Base-by-base conservation (phyloP, 495 filamentous ascomycete species). In the Clohesyomyces aquaticus region DNA sequence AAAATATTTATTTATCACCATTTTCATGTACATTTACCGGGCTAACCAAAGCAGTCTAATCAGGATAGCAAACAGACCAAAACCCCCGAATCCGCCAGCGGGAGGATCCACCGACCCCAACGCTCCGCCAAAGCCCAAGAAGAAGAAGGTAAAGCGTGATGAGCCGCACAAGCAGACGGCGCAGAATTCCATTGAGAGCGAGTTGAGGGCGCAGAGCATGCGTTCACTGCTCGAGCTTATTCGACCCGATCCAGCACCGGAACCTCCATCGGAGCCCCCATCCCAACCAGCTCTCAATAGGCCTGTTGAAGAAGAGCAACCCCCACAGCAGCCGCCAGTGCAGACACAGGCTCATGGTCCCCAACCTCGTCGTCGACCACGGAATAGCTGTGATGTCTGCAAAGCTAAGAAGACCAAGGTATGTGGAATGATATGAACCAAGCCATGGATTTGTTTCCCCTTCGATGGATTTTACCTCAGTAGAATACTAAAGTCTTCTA, bases 371-470 rank as follows among this genome's bases (percentile, higher is more conserved):
- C 32, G 26, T 29, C 27, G 48, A 22, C 52, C 64, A 16, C 56
- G 64, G 10, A 55, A 55, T 8, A 61, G 53, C 46, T 70, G 68
- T 32, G 68, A 70, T 53, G 54, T 61, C 6, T 70, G 68, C 41
- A 70, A 67, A 47, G 51, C 58, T 4, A 67, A 67, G 56, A 66
- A 67, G 41, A 67, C 64, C 10, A 70, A 64, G 56, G 66, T 69
- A 62, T 35, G 61, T 46, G 1, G n/a, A 8, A 12, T 3, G 51
- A 56, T n/a, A n/a, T n/a, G n/a, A n/a, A n/a, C n/a, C n/a, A n/a
- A n/a, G n/a, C n/a, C n/a, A 6, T 14, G 32, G 6, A 38, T 38
- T 38, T 14, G 6, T 38, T 38, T 38, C 32, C 32, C 6, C 32
- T n/a, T n/a, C n/a, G n/a, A n/a, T n/a, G n/a, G n/a, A n/a, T n/a